Base-by-base conservation (phyloP, 352 stramenopile genomes). In the Pythium biforme region DNA sequence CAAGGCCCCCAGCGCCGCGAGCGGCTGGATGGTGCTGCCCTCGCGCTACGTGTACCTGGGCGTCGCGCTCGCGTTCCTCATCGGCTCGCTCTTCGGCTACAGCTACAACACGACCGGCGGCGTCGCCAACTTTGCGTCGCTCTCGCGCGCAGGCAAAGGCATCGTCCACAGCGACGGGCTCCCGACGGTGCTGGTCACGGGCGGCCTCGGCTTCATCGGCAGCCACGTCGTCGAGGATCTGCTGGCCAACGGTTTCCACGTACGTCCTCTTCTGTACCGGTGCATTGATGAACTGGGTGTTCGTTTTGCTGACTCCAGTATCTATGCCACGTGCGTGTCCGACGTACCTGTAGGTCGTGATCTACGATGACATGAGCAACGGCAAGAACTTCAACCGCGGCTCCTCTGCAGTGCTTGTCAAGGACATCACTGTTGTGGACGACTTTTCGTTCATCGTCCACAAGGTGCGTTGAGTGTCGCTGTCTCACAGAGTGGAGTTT, bases 351-450 rank as follows among this genome's bases (percentile, higher is more conserved):
- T 48, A 91, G 81, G 85, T 94, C 14, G 80, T 94, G 17, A 80
- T 94, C 45, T 93, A 90, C 62, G 86, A 94, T 51, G 83, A 94
- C 66, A 93, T 93, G 86, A 94, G 86, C 73, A 94, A 94, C 61
- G 86, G 86, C 54, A 86, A 86, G 59, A 94, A 94, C 63, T 92
- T 93, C 40, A 91, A 94, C 68, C 78, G 79, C 14, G 81, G 72
- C 31, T 64, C 74, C n/a, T 79, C 83, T 4, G 80, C 83, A 7
- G 79, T 94, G 55, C 69, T 93, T 25, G 70, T 94, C 48, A 94
- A 94, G 68, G 86, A 93, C 62, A 92, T 94, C 59, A 94, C 86
- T 0, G 70, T 88, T 43, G 75, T 92, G 6, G 68, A 84, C 61
- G 86, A 94, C 73, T 92, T 82, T 63, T 79, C 79, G 40, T 90